A percentile compares a stretch with the other conserved stretches of the same genome.
These are phyloP conservation scores for Asclepias syriaca DNA, from an alignment of 257 asterid genomes.

Conservation along the genomic window DNA sequence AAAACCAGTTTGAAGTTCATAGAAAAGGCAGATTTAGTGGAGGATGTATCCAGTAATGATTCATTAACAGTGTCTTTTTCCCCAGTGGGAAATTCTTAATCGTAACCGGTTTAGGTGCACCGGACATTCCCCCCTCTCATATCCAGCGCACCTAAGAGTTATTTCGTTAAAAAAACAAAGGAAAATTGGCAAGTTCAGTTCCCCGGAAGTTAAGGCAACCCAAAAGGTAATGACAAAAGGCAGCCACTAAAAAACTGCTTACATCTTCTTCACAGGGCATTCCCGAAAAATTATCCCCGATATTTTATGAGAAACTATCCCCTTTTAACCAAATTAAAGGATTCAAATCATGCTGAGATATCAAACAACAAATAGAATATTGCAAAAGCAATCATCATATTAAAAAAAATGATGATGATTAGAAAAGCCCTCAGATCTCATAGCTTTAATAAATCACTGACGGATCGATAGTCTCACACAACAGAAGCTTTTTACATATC, in stretches of 20 bases:
- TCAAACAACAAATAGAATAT: not conserved
- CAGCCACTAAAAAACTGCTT: slow-evolving; percentile 12
- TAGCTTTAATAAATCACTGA: slow-evolving; percentile 57
- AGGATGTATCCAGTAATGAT: not conserved
- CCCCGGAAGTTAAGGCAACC: slow-evolving; percentile 8
- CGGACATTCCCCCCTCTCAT: too few species aligned
- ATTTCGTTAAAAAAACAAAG: not conserved
- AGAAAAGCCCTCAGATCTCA: slow-evolving; percentile 78
- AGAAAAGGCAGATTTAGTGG: slow-evolving; percentile 1
- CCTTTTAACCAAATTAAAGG: not conserved
- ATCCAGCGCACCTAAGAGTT: too few species aligned
- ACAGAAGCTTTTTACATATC: slow-evolving; percentile 35
- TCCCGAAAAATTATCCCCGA: not conserved
- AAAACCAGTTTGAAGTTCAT: not conserved
- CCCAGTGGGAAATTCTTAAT: not conserved
- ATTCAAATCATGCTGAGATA: not conserved
- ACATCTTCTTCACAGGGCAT: slow-evolving; percentile 9
- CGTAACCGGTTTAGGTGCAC: not conserved
- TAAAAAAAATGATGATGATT: not conserved
- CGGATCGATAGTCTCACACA: slow-evolving; percentile 35
- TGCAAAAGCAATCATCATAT: not conserved
- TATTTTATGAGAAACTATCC: not conserved
- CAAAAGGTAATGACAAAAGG: slow-evolving; percentile 8
- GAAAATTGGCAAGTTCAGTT: slow-evolving; percentile 1
- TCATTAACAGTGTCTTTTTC: too few species aligned